Base-by-base conservation (phyloP, 78 protist genomes). In the Speleostelium caveatum region DNA sequence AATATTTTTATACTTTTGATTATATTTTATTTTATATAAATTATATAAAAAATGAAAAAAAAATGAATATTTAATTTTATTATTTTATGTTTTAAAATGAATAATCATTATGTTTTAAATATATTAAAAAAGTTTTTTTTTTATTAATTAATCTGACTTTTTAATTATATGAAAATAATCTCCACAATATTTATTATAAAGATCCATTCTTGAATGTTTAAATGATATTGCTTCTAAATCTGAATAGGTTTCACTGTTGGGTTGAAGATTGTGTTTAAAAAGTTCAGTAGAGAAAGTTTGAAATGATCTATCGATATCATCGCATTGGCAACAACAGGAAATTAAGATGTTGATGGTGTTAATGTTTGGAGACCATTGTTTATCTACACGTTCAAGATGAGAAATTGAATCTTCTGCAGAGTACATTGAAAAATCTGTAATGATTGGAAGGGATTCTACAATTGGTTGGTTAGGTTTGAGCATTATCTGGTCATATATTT, bases 161-260 rank as follows among this genome's bases (percentile, higher is more conserved):
- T 83, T 83, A 30, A 60, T 59, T 0, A 83, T 69, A 60, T 83
- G 91, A 45, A 83, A 83, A 53, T 67, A n/a, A 41, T 69, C 49
- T 4, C n/a, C 49, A 71, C 91, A 83, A 45, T 71, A 41, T 83
- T 69, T 35, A 17, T 60, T 67, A 36, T 83, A 83, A 8, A 69
- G 10, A 32, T 68, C 78, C 45, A 49, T 60, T 56, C 42, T 28
- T 3, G 30, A 32, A 22, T 33, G 36, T 60, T 83, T 83, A 16
- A 83, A 69, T 38, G 91, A 68, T 0, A 83, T 58, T 7, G 91
- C 91, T 35, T 83, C 91, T 32, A 83, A 38, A 21, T 33, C 32
- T 17, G 80, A 69, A 53, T 42, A 83, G 53, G 74, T 83, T 71
- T 83, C 91, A 32, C 68, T 69, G 2, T 35, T 32, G 17, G 91